Evolutionary conservation across 768 basidiomycete genomes (phyloP), one percentile per base, ranked within the genome.

Genomic region (Kwoniella dejecticola): DNA sequence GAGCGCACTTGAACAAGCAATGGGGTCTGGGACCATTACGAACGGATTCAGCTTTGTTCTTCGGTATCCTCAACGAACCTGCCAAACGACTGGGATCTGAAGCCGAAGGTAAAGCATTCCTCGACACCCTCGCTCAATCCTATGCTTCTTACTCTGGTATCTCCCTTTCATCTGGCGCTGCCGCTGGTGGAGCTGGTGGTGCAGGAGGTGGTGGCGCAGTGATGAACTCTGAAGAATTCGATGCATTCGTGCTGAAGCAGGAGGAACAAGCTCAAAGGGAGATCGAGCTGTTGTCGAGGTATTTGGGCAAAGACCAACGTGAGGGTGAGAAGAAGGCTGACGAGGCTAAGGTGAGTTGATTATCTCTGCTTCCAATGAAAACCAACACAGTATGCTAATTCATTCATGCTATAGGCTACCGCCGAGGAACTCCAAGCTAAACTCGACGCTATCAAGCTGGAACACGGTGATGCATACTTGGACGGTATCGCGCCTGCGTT

Each of bases 211-310:
- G 80, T 27, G 93, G 91, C 15, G 87, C 89, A 0, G 87, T 88
- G 36, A 95, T 98, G 83, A 95, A 97, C 83, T 94, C 92, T 76
- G 96, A 98, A 79, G 93, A 95, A 75, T 97, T 99, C 84, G 81
- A 92, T 77, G 92, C 93, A 80, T 97, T 98, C 86, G 90, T 92
- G 71, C 84, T 86, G 1, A 90, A 96, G 57, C 95, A 98, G 78
- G 85, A 96, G 77, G 86, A 88, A 54, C 94, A 98, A 66, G 92
- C 90, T 21, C 83, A 86, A 46, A 91, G 94, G 72, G 92, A 99
- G 69, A 85, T 99, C 60, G 95, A 98, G 75, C 84, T 98, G 13
- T 90, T 95, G 77, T 95, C 95, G 87, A 91, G 96, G 63, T 95
- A 98, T 79, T 87, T 99, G 67, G 88, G 88, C 56, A 89, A 89